phyloP scores from a whole-genome alignment of 352 stramenopile species.

The Globisporangium orthogonon region DNA sequence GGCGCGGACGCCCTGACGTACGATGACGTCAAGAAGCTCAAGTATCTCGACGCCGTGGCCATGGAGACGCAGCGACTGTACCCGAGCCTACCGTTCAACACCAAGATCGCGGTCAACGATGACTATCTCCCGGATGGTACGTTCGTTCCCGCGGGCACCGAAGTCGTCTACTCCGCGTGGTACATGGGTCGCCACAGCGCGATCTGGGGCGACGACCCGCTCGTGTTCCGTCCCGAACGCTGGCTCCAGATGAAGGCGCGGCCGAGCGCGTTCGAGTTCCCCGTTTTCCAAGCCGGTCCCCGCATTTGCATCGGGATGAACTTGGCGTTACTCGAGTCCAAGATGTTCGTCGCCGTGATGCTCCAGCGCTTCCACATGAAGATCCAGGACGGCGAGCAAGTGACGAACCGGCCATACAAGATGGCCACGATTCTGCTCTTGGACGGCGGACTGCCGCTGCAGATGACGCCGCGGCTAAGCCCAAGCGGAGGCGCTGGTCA shows the following conservation, averaged over 20 bases:
- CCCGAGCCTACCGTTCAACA: conserved; percentile 24
- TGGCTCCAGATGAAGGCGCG: conserved; percentile 53
- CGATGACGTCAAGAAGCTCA: conserved; percentile 48
- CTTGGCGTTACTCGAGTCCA: conserved; percentile 56
- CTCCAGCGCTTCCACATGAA: neutral
- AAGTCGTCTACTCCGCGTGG: neutral
- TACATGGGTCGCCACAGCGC: neutral
- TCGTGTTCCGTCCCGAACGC: conserved; percentile 52
- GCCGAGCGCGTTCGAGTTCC: conserved; percentile 60
- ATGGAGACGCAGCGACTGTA: conserved; percentile 15
- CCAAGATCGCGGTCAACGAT: conserved; percentile 21
- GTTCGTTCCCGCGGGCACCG: conserved; percentile 16
- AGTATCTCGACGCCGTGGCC: conserved; percentile 37
- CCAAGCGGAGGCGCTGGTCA: neutral
- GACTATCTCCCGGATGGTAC: conserved; percentile 36
- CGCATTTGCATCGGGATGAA: conserved; percentile 70
- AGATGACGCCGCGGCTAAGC: neutral
- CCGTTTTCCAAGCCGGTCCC: conserved; percentile 61
- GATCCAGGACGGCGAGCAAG: conserved; percentile 5
- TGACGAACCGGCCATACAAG: neutral
- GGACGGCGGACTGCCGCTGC: conserved; percentile 1
- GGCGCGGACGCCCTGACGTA: conserved; percentile 22
- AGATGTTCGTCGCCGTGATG: conserved; percentile 39
- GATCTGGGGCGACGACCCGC: conserved; percentile 46
- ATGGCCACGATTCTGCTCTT: neutral